phyloP scores from a whole-genome alignment of 129 eudicot genomes.

The Heracleum sosnowskyi region DNA sequence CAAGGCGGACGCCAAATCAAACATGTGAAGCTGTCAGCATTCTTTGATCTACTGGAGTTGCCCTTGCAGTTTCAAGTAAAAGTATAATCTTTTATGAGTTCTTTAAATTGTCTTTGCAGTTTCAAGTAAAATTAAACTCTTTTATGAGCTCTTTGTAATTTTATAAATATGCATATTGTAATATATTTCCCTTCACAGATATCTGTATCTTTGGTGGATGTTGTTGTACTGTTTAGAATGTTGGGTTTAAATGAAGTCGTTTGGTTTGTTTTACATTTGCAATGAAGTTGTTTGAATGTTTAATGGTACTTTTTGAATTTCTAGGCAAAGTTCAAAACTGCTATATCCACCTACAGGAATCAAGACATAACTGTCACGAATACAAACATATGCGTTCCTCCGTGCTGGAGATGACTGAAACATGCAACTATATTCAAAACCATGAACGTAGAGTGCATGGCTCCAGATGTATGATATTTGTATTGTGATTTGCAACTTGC shows the following conservation, averaged over 20 bases:
- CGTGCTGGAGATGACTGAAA: no score
- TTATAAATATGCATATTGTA: neutral
- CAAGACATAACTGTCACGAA: no score
- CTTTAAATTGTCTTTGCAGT: neutral
- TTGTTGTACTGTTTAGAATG: neutral
- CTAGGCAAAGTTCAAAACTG: no score
- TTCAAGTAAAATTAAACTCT: neutral
- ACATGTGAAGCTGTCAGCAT: constrained; percentile 36
- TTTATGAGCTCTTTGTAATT: neutral
- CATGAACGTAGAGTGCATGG: no score
- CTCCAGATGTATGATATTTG: no score
- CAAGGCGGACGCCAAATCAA: constrained; percentile 57
- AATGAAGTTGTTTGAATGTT: neutral
- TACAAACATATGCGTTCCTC: no score
- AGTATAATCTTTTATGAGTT: neutral
- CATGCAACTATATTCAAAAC: no score
- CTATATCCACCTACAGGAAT: no score
- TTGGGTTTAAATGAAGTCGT: neutral
- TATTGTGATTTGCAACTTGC: no score
- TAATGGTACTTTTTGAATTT: neutral
- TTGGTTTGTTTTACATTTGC: neutral
- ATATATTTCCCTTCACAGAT: neutral
- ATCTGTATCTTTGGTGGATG: neutral
- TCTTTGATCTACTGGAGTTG: neutral
- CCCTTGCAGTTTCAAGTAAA: neutral